A percentile compares a stretch with the other conserved stretches of the same genome.
Conservation (phyloP, 805 yeast species). For the Kazachstania psychrophila region DNA sequence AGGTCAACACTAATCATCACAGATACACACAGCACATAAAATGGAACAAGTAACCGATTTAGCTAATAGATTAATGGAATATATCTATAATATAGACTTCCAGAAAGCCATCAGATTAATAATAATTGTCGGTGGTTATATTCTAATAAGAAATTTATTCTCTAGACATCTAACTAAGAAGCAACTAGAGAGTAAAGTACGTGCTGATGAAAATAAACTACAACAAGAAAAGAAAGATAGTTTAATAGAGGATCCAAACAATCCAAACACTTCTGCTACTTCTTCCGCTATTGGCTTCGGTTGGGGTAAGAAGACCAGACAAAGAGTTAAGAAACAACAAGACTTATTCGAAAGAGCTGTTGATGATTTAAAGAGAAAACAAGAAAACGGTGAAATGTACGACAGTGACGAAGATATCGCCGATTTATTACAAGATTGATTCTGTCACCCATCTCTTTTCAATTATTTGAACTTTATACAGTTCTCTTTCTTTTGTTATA, state of each 20-base stretch:
- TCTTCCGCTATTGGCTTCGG: slow-evolving; percentile 42
- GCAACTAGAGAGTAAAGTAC: slow-evolving; percentile 44
- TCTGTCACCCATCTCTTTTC: no score
- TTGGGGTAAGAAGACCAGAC: slow-evolving; percentile 73
- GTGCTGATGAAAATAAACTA: slow-evolving; percentile 24
- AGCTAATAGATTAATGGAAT: background rate
- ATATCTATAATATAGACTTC: slow-evolving; percentile 6
- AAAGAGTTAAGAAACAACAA: slow-evolving; percentile 46
- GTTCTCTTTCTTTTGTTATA: no score
- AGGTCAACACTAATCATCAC: no score
- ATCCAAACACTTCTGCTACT: slow-evolving; percentile 26
- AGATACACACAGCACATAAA: background rate
- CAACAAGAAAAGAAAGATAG: slow-evolving; percentile 31
- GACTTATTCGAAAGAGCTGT: slow-evolving; percentile 41
- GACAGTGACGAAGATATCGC: slow-evolving; percentile 61
- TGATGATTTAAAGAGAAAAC: slow-evolving; percentile 32
- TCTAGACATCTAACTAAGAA: slow-evolving; percentile 47
- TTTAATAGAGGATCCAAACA: slow-evolving; percentile 30
- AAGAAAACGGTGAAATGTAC: slow-evolving; percentile 37
- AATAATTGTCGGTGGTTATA: slow-evolving; percentile 53
- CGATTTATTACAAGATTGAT: slow-evolving; percentile 54
- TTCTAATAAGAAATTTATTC: slow-evolving; percentile 48
- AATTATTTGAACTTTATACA: no score
- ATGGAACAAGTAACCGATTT: background rate
- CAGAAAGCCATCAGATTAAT: slow-evolving; percentile 24